Evolutionary conservation across 2,329 filamentous ascomycete genomes (phyloP), one percentile per base, ranked within the genome.

Genomic region (Epichloe brachyelytri): DNA sequence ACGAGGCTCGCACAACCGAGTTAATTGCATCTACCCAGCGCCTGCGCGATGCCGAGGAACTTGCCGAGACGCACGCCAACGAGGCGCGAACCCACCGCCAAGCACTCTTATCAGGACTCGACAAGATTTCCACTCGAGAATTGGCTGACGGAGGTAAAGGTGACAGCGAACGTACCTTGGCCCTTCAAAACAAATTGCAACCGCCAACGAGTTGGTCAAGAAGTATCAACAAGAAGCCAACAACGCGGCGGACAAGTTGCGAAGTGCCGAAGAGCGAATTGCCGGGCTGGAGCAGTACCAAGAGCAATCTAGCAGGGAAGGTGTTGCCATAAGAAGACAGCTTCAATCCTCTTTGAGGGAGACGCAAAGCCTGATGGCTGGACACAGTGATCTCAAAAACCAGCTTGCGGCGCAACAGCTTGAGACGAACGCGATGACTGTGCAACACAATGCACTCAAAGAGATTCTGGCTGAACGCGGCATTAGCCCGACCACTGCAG

Each of bases 201-300:
- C 83, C 43, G 86, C 91, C 15, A 94, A 88, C 60, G 76, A 75
- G 2, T 71, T 97, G 64, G 88, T 90, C 30, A 86, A 85, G 65
- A 88, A 88, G 62, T 95, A 95, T 59, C 89, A 96, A 65, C 77
- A 84, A 54, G 90, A 94, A 53, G 91, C 90, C 1, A 88, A 98
- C 65, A 71, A 76, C 26, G 89, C 90, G 3, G 85, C 88, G 0
- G 89, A 96, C 62, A 94, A 90, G 64, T 75, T 98, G 49, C 85
- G 93, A 49, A 85, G 85, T 53, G 93, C 93, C 3, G 94, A 98
- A 68, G 94, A 97, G 71, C 83, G 93, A 41, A 97, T 98, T 65
- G 94, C 93, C 5, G 93, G 93, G 6, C 77, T 98, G 3, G 93
- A 98, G 66, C 88, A 89, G 30, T 97, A 97, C 65, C 93, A 98